Evolutionary conservation across 495 filamentous ascomycete genomes (phyloP).

Genomic region (Emericellopsis terricola): DNA sequence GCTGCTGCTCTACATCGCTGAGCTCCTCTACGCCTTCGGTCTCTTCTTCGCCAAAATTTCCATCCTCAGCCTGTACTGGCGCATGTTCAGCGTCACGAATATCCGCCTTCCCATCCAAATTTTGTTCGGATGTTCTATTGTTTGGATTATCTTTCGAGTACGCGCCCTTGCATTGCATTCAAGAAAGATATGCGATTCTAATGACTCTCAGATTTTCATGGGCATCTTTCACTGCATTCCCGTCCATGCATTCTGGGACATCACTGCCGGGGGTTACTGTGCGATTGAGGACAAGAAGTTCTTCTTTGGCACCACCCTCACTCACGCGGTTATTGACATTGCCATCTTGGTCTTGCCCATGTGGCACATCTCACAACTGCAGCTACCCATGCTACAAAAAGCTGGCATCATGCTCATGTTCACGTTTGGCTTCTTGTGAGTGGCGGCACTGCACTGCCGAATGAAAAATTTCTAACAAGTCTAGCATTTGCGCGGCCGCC

Average conservation of each 20-base stretch:
- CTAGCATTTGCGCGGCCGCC: conserved; percentile 2
- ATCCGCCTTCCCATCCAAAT: conserved; percentile 2
- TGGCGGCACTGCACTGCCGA: conserved; percentile 1
- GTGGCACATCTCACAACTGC: conserved; percentile 15
- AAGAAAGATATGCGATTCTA: not conserved
- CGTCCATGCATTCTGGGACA: conserved; percentile 2
- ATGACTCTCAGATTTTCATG: conserved; percentile 1
- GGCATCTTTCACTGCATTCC: conserved; percentile 2
- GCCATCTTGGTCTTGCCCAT: conserved; percentile 22
- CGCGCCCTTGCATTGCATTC: not conserved
- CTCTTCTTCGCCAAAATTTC: conserved; percentile 2
- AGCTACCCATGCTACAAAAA: conserved; percentile 9
- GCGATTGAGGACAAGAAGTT: conserved; percentile 3
- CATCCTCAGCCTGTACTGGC: conserved; percentile 2
- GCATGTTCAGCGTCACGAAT: conserved; percentile 1
- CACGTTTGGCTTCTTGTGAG: conserved; percentile 14
- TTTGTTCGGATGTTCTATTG: conserved; percentile 1
- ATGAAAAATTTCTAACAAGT: not conserved
- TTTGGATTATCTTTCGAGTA: conserved; percentile 2
- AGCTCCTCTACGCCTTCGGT: conserved; percentile 3
- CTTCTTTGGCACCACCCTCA: conserved; percentile 19
- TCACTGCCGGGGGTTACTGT: conserved; percentile 2
- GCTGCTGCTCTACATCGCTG: conserved; percentile 2
- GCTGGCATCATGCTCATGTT: conserved; percentile 9
- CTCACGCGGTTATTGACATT: conserved; percentile 22